These are phyloP conservation scores for Chenopodium formosanum DNA, from an alignment of 148 eudicot genomes.

Conservation along the genomic window DNA sequence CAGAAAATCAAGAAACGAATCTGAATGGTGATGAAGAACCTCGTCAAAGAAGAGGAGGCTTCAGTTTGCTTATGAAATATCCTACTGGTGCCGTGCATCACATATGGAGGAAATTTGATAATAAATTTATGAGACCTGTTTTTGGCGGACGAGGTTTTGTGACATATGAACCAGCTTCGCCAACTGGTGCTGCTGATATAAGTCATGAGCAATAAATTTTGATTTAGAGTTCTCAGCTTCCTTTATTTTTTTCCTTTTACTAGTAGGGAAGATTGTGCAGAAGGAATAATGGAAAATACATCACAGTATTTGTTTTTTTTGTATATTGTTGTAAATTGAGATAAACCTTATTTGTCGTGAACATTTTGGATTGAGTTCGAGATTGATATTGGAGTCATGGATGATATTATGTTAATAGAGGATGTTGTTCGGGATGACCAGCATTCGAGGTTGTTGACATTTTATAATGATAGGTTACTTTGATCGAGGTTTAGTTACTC, in stretches of 20 bases:
- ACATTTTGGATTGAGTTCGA: background rate
- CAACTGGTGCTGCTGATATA: conserved; percentile 51
- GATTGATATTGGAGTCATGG: background rate
- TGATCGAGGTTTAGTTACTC: background rate
- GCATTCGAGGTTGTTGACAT: background rate
- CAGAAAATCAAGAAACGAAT: conserved; percentile 29
- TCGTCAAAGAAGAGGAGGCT: conserved; percentile 28
- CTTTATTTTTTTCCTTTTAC: background rate
- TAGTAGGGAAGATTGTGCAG: background rate
- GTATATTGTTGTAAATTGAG: conserved; percentile 5
- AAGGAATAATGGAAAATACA: conserved; percentile 9
- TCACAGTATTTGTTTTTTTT: background rate
- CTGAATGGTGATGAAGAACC: conserved; percentile 21
- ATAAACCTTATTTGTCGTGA: background rate
- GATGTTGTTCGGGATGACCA: background rate
- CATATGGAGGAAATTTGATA: conserved; percentile 91
- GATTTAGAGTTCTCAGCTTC: background rate
- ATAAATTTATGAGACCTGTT: conserved; percentile 88
- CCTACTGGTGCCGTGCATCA: conserved; percentile 70
- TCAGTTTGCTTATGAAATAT: conserved; percentile 53
- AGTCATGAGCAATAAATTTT: conserved; percentile 27
- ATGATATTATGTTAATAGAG: background rate
- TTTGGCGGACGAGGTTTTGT: conserved; percentile 97
- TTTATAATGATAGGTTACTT: conserved; percentile 1
- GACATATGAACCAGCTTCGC: conserved; percentile 74